Conservation (phyloP, 2,329 filamentous ascomycete species). For the Clonostachys sp. region DNA sequence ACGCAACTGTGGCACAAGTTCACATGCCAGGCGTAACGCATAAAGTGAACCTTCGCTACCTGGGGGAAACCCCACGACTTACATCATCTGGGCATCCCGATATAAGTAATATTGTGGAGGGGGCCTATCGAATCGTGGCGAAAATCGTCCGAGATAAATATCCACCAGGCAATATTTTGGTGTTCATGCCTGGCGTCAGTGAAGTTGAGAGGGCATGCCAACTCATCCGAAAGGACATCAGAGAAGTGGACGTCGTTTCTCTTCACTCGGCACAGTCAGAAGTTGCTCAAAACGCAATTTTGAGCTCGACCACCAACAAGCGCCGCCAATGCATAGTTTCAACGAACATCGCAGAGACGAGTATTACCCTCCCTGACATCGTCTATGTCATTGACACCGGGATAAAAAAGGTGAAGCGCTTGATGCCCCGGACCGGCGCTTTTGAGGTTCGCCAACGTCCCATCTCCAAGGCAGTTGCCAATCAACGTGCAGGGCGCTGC, state of each 20-base stretch:
- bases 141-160: conserved; percentile 2
- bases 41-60: too few relatives aligned
- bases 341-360: conserved; percentile 4
- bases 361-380: conserved; percentile 4
- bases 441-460: conserved; percentile 2
- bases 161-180: conserved; percentile 4
- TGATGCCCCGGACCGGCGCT: conserved; percentile 4
- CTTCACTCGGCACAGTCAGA: conserved; percentile 2
- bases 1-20: neutral
- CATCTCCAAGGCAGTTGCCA: conserved; percentile 7
- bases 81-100: too few relatives aligned
- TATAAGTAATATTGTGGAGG: too few relatives aligned
- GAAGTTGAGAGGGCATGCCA: neutral
- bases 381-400: conserved; percentile 6
- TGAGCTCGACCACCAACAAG: neutral
- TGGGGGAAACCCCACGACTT: too few relatives aligned
- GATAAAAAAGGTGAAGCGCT: conserved; percentile 4
- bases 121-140: neutral
- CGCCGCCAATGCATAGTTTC: neutral
- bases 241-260: conserved; percentile 3
- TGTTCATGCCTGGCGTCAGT: conserved; percentile 6
- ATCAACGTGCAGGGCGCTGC: conserved; percentile 4
- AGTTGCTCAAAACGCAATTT: neutral
- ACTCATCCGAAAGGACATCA: neutral
- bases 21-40: too few relatives aligned